phyloP scores from a whole-genome alignment of 257 asterid species.

The Cynanchum wilfordii region DNA sequence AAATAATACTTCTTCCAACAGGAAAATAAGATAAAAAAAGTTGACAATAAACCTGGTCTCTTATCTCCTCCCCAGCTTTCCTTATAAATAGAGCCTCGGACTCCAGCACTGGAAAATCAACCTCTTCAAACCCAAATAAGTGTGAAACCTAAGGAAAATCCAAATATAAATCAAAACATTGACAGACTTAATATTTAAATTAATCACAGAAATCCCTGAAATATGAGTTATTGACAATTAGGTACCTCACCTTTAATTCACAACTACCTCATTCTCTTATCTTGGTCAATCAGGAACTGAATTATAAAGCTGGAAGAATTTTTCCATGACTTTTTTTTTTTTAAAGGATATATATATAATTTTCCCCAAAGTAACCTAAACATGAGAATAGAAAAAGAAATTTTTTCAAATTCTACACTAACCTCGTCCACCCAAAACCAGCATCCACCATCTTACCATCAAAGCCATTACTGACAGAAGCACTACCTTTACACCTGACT shows the following conservation, averaged over 20 bases:
- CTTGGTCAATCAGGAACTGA: background rate
- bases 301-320: too few species aligned
- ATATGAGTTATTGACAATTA: background rate
- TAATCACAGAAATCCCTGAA: too few species aligned
- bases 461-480: background rate
- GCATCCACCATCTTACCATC: background rate
- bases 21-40: background rate
- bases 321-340: too few species aligned
- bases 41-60: slow-evolving; percentile 62
- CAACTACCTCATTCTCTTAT: background rate
- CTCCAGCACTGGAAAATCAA: slow-evolving; percentile 94
- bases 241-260: background rate
- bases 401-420: background rate
- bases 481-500: background rate
- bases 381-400: background rate
- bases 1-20: background rate
- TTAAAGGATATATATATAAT: background rate
- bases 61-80: slow-evolving; percentile 98
- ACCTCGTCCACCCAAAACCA: background rate
- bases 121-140: slow-evolving; percentile 80
- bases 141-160: slow-evolving; percentile 55
- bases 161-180: slow-evolving; percentile 4
- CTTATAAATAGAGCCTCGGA: slow-evolving; percentile 85
- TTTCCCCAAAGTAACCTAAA: too few species aligned
- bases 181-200: background rate